A percentile compares a stretch with the other conserved stretches of the same genome.
Conservation (phyloP, 495 filamentous ascomycete species). For the Neurospora cerealis region DNA sequence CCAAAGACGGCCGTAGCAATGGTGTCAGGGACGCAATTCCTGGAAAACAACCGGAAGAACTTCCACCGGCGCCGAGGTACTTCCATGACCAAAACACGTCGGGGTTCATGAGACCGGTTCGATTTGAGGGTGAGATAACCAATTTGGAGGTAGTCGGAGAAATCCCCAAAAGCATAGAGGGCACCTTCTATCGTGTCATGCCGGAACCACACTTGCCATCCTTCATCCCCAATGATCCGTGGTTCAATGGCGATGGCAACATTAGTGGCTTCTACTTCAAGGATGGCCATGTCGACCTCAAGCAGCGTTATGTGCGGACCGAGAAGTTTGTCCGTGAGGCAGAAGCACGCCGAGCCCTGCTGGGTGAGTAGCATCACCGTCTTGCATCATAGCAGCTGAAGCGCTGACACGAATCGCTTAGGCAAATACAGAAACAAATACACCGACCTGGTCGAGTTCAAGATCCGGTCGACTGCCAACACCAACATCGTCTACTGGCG, state of each 20-base stretch:
- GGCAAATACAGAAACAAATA: constrained; percentile 40
- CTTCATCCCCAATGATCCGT: constrained; percentile 7
- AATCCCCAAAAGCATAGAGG: constrained; percentile 28
- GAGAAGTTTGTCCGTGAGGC: constrained; percentile 35
- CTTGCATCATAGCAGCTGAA: neutral
- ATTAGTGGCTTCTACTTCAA: constrained; percentile 40
- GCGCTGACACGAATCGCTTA: neutral
- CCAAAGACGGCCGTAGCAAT: neutral
- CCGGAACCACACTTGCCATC: constrained; percentile 19
- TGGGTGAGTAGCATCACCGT: constrained; percentile 11
- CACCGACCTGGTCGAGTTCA: constrained; percentile 37
- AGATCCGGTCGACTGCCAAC: constrained; percentile 35
- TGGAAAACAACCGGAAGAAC: neutral
- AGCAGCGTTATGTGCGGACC: constrained; percentile 38
- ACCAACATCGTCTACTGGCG: constrained; percentile 42
- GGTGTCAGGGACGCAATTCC: neutral
- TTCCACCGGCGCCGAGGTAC: neutral
- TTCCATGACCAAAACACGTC: neutral
- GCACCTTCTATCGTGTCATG: constrained; percentile 32
- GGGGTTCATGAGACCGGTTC: constrained; percentile 4
- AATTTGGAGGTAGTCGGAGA: constrained; percentile 25
- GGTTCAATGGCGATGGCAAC: constrained; percentile 16
- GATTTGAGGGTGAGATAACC: constrained; percentile 25
- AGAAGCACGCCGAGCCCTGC: constrained; percentile 26
- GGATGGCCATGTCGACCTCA: constrained; percentile 35